Evolutionary conservation across 148 eudicot genomes (phyloP).

Genomic region (Hydrangea macrophylla): DNA sequence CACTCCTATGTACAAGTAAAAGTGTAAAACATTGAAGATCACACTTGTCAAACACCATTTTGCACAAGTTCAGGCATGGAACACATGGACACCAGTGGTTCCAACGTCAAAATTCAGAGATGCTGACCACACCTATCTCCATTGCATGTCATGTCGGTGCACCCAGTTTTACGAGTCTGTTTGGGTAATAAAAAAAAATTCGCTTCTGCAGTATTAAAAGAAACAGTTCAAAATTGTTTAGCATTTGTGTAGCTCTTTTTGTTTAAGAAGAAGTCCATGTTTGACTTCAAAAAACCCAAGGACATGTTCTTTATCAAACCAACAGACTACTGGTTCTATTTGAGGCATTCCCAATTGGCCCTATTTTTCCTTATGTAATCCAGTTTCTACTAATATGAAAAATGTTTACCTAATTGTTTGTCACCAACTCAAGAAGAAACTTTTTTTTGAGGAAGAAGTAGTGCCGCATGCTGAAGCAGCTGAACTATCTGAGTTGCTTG

Average conservation of each 20-base stretch:
- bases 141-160: not conserved
- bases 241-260: no score
- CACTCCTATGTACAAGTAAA: not conserved
- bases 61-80: not conserved
- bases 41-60: not conserved
- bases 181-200: no score
- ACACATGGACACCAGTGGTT: not conserved
- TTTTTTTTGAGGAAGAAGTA: not conserved
- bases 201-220: no score
- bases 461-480: not conserved
- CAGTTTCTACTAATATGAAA: slow-evolving; percentile 1
- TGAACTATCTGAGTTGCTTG: not conserved
- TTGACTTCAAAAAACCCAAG: no score
- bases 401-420: not conserved
- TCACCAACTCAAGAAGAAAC: not conserved
- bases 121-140: not conserved
- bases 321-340: no score
- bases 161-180: not conserved
- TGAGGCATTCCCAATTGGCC: no score
- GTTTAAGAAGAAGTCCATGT: no score
- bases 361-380: not conserved
- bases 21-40: no score
- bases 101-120: not conserved
- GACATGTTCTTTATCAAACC: no score
- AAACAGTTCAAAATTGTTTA: no score